Percentiles rank a stretch among this genome's conserved stretches.
Evolutionary conservation across 2,329 filamentous ascomycete genomes (phyloP).

Genomic region (Dactylellina haptotyla): DNA sequence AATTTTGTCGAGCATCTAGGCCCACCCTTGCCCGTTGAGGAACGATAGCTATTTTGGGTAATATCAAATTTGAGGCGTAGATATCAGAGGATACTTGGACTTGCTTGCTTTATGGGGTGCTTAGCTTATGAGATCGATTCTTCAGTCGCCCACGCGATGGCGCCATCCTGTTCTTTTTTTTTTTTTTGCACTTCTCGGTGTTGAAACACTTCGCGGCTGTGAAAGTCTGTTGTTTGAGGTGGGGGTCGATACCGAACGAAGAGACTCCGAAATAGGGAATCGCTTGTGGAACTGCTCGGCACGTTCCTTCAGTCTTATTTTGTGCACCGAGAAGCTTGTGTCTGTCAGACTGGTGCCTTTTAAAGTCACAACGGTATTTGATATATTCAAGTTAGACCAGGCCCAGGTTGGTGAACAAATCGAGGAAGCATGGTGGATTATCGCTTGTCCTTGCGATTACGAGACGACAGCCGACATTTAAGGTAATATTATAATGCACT

Average conservation of each 20-base stretch:
- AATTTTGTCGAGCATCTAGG: conserved; percentile 10
- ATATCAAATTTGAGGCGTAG: background rate
- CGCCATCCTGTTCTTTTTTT: background rate
- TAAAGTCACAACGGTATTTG: too few species aligned
- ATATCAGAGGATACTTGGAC: too few species aligned
- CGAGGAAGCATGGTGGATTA: background rate
- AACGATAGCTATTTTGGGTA: conserved; percentile 15
- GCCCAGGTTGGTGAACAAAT: too few species aligned
- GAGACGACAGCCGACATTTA: too few species aligned
- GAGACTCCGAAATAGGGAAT: background rate
- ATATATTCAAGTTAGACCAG: too few species aligned
- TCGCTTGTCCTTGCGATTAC: background rate
- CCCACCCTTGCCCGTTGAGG: background rate
- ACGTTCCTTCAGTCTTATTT: too few species aligned
- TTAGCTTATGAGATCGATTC: too few species aligned
- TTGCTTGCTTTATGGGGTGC: too few species aligned
- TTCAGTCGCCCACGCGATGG: background rate
- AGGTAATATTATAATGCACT: too few species aligned
- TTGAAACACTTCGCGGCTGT: background rate
- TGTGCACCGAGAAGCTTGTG: too few species aligned
- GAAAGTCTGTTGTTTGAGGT: background rate
- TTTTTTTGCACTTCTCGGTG: too few species aligned
- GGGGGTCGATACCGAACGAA: background rate
- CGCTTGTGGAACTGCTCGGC: too few species aligned
- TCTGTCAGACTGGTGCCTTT: background rate